Conservation (phyloP, 495 filamentous ascomycete species). For the Penicillium daleae region DNA sequence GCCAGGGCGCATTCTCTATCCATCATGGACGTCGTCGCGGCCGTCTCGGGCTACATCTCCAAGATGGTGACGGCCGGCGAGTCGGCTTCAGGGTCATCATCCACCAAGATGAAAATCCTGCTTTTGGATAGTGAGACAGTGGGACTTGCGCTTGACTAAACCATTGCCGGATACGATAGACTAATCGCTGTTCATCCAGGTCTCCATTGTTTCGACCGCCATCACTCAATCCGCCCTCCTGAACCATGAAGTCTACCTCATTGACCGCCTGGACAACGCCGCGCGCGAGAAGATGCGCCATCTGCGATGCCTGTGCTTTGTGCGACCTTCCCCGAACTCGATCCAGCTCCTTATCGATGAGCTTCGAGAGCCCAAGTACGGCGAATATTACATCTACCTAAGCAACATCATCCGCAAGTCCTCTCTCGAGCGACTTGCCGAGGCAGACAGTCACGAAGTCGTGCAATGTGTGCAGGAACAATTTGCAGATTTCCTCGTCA, state of each 20-base stretch:
- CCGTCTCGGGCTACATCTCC: constrained; percentile 92
- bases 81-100: constrained; percentile 62
- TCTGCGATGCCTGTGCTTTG: constrained; percentile 88
- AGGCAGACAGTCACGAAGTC: constrained; percentile 98
- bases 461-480: constrained; percentile 91
- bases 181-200: constrained; percentile 45
- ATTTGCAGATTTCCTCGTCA: constrained; percentile 91
- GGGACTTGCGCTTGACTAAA: constrained; percentile 42
- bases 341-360: constrained; percentile 95
- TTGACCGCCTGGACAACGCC: constrained; percentile 89
- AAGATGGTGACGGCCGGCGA: constrained; percentile 95
- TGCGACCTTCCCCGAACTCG: constrained; percentile 87
- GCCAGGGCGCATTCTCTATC: constrained; percentile 17
- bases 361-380: constrained; percentile 93
- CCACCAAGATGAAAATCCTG: constrained; percentile 98
- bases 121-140: constrained; percentile 93
- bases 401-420: constrained; percentile 98
- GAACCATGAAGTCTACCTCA: constrained; percentile 96
- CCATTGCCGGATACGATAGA: constrained; percentile 6
- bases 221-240: constrained; percentile 96
- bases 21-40: constrained; percentile 89
- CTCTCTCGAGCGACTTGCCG: constrained; percentile 88
- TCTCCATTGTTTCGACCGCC: constrained; percentile 89
- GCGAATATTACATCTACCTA: constrained; percentile 96
- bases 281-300: constrained; percentile 98